phyloP scores from a whole-genome alignment of 208 protist genomes.

The Borovskyia barvae region DNA sequence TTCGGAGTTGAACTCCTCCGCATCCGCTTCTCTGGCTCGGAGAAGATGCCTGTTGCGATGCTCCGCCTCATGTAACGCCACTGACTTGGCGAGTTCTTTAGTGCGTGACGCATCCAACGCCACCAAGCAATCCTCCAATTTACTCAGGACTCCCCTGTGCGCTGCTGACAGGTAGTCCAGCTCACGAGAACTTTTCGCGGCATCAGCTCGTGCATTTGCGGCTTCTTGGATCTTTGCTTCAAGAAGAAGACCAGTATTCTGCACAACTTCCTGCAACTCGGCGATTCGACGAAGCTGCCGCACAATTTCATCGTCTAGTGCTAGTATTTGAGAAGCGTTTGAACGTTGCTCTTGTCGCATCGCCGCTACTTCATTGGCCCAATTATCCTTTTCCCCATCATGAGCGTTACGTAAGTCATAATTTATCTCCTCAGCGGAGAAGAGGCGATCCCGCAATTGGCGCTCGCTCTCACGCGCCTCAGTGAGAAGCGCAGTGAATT shows the following conservation, averaged over 20 bases:
- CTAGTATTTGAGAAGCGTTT: constrained; percentile 17
- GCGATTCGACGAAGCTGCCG: constrained; percentile 38
- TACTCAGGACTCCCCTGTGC: constrained; percentile 35
- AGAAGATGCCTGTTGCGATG: constrained; percentile 32
- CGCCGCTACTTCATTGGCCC: constrained; percentile 22
- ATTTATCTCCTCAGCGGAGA: constrained; percentile 41
- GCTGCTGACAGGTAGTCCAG: constrained; percentile 37
- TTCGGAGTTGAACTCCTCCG: background rate
- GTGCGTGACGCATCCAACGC: constrained; percentile 41
- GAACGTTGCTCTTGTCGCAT: constrained; percentile 6
- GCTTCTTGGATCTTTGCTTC: background rate
- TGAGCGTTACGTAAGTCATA: constrained; percentile 6
- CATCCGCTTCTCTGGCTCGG: background rate
- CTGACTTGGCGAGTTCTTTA: constrained; percentile 28
- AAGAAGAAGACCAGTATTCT: constrained; percentile 5
- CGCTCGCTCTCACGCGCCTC: constrained; percentile 52
- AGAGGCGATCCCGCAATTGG: constrained; percentile 33
- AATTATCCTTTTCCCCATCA: background rate
- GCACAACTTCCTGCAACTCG: constrained; percentile 41
- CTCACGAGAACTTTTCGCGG: constrained; percentile 11
- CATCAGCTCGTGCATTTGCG: background rate
- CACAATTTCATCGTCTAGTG: constrained; percentile 19
- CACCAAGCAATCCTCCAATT: constrained; percentile 49
- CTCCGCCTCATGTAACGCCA: constrained; percentile 26
- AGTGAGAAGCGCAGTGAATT: constrained; percentile 59